Evolutionary conservation across 2,329 filamentous ascomycete genomes (phyloP).

Genomic region (Colletotrichum godetiae): DNA sequence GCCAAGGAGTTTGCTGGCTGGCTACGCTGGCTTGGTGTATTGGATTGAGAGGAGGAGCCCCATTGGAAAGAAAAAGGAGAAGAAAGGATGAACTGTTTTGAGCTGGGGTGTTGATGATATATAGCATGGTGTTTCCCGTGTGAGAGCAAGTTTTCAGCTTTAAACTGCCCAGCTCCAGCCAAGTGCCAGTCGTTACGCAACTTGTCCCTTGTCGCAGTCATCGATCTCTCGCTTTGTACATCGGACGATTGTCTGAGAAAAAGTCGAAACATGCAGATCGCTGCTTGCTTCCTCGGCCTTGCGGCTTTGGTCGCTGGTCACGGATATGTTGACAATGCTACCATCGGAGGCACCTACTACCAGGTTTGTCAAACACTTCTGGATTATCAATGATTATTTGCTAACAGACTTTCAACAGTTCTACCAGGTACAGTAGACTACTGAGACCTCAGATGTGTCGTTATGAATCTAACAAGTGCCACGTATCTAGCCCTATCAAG

Average conservation of each 20-base stretch:
- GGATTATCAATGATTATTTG: rapidly evolving
- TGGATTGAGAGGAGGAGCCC: not conserved
- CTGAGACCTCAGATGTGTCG: too few relatives aligned
- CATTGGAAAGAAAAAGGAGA: not conserved
- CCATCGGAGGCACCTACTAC: conserved; percentile 54
- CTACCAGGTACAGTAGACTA: conserved; percentile 43
- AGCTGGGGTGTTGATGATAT: not conserved
- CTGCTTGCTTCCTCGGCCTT: conserved; percentile 35
- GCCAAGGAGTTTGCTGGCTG: not conserved
- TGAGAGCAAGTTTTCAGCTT: not conserved
- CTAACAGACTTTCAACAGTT: conserved; percentile 39
- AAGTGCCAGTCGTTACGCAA: not conserved
- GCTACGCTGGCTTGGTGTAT: not conserved
- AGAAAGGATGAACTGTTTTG: not conserved
- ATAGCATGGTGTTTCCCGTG: not conserved
- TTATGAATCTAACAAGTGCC: not conserved
- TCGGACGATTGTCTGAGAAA: not conserved
- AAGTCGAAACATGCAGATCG: conserved; percentile 17
- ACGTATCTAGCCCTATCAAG: conserved; percentile 38
- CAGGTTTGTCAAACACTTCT: conserved; percentile 38
- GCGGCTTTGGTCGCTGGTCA: conserved; percentile 58
- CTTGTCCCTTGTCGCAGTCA: not conserved
- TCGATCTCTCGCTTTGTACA: not conserved
- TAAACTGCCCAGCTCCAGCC: not conserved
- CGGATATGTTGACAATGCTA: conserved; percentile 59